These are phyloP conservation scores for Hemileccinum impolitum DNA, from an alignment of 768 basidiomycete genomes.

Conservation along the genomic window DNA sequence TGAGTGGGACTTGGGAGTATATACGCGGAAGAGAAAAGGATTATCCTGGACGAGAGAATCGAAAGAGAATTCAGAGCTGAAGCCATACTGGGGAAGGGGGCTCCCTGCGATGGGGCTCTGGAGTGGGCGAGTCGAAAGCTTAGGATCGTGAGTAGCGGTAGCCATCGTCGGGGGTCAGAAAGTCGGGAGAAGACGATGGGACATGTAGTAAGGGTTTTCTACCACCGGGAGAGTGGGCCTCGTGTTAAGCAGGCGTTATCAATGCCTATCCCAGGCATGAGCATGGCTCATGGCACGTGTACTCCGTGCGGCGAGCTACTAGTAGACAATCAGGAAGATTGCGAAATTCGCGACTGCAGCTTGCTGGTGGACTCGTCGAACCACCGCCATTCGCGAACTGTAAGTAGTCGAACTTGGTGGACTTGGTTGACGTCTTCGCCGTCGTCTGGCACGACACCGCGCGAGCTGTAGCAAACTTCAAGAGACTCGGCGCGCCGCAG, in stretches of 20 bases:
- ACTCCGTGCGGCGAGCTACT: conserved; percentile 6
- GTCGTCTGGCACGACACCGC: background rate
- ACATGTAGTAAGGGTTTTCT: conserved; percentile 22
- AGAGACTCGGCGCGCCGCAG: background rate
- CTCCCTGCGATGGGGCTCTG: conserved; percentile 21
- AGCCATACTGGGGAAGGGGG: conserved; percentile 69
- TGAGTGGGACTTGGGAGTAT: conserved; percentile 65
- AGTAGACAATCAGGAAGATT: background rate
- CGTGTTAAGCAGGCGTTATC: conserved; percentile 33
- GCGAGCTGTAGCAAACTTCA: background rate
- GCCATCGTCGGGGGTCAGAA: conserved; percentile 23
- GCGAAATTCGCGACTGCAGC: background rate
- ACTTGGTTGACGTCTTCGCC: no score
- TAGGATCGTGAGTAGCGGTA: conserved; percentile 13
- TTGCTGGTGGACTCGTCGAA: no score
- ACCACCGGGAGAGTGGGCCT: conserved; percentile 21
- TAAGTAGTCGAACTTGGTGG: no score
- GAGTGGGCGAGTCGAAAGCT: conserved; percentile 10
- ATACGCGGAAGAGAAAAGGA: conserved; percentile 76
- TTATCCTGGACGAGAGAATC: conserved; percentile 58
- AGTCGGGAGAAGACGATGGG: conserved; percentile 7
- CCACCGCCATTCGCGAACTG: no score
- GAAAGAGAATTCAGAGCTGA: conserved; percentile 61
- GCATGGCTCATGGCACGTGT: conserved; percentile 24
- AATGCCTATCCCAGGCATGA: conserved; percentile 25